Conservation (phyloP, 768 basidiomycete genomes). For the Obba rivulosa region DNA sequence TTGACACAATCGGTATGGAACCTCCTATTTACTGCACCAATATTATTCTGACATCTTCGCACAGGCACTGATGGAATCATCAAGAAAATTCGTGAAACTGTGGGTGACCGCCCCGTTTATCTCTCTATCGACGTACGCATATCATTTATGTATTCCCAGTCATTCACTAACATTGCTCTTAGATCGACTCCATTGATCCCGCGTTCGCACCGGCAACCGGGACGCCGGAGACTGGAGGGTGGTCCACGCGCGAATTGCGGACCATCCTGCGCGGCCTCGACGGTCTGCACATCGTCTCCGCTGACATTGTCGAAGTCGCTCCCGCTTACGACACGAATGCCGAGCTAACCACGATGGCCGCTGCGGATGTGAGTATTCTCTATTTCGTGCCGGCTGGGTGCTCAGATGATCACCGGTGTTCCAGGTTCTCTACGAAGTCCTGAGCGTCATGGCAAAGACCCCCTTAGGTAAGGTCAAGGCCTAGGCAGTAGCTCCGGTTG, state of each 20-base stretch:
- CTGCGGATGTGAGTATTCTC: slow-evolving; percentile 44
- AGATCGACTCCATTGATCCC: slow-evolving; percentile 80
- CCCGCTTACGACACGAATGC: slow-evolving; percentile 74
- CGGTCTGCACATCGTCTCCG: slow-evolving; percentile 71
- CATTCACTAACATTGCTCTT: not conserved
- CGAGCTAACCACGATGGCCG: slow-evolving; percentile 59
- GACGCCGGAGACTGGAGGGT: slow-evolving; percentile 80
- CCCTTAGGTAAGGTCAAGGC: slow-evolving; percentile 52
- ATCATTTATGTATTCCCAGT: slow-evolving; percentile 1
- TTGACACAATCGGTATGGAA: slow-evolving; percentile 66
- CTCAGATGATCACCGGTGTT: slow-evolving; percentile 25
- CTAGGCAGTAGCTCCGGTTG: not conserved
- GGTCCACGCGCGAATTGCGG: slow-evolving; percentile 79
- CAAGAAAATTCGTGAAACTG: slow-evolving; percentile 71
- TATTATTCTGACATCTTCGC: not conserved
- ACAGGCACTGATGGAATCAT: slow-evolving; percentile 72
- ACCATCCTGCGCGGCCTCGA: slow-evolving; percentile 72
- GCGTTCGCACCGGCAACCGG: slow-evolving; percentile 81
- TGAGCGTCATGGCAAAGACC: slow-evolving; percentile 78
- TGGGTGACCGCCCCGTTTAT: slow-evolving; percentile 72
- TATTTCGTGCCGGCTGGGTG: not conserved
- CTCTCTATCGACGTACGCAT: slow-evolving; percentile 63
- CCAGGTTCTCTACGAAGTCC: slow-evolving; percentile 68
- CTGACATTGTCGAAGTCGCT: slow-evolving; percentile 82
- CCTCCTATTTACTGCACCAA: not conserved